These are phyloP conservation scores for Kockovaella imperatae DNA, from an alignment of 768 basidiomycete genomes.

Conservation along the genomic window DNA sequence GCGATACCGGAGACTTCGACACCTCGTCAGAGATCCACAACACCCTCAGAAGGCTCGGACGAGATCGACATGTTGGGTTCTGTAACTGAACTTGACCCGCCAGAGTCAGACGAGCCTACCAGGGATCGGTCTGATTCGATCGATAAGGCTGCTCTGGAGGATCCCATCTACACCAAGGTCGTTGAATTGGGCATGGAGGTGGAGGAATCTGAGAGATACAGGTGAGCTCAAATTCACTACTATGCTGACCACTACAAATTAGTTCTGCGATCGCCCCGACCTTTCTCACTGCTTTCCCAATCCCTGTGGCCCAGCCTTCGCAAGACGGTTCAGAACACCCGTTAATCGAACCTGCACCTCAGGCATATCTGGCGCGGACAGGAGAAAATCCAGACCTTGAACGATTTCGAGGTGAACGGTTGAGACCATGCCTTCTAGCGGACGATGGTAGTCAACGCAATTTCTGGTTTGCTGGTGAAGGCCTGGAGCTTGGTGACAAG, in stretches of 20 bases:
- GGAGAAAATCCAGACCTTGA: neutral
- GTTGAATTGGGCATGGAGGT: constrained; percentile 43
- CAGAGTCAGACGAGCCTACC: neutral
- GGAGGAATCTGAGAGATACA: constrained; percentile 36
- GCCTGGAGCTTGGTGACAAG: constrained; percentile 30
- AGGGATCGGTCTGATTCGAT: no score
- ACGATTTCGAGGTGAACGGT: neutral
- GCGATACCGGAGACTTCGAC: no score
- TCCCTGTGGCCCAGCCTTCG: no score
- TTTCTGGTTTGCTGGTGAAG: constrained; percentile 38
- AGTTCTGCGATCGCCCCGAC: no score
- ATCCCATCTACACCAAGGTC: constrained; percentile 21
- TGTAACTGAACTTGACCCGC: no score
- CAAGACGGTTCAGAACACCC: no score
- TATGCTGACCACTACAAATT: constrained; percentile 21
- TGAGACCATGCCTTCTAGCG: constrained; percentile 20
- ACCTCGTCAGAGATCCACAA: no score
- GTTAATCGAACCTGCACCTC: constrained; percentile 7
- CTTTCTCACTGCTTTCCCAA: no score
- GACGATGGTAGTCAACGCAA: constrained; percentile 39
- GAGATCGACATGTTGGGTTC: no score
- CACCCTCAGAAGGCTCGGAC: no score
- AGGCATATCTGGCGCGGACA: neutral
- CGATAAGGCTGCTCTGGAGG: neutral
- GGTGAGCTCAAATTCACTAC: constrained; percentile 22